These are phyloP conservation scores for Lipomyces starkeyi DNA, from an alignment of 805 yeast genomes.

Conservation along the genomic window DNA sequence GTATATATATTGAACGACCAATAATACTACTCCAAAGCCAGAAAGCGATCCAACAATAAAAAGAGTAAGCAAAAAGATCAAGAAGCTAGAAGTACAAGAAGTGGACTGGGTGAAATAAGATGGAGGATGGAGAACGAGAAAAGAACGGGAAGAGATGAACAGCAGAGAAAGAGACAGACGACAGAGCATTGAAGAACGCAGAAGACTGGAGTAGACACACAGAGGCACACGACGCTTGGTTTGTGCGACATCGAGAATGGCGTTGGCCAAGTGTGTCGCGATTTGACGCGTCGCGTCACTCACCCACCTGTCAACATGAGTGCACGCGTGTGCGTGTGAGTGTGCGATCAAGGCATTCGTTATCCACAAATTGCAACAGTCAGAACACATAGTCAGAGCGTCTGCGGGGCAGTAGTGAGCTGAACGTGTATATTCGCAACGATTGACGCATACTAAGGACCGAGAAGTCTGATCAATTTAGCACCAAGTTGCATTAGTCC, in stretches of 20 bases:
- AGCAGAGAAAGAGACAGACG: constrained; percentile 7
- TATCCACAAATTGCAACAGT: not conserved
- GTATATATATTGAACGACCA: not conserved
- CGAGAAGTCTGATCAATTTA: not conserved
- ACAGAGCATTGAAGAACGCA: constrained; percentile 2
- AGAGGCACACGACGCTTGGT: constrained; percentile 8
- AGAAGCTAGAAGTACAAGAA: constrained; percentile 9
- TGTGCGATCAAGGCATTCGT: not conserved
- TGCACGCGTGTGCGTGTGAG: not conserved
- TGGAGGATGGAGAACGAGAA: not conserved
- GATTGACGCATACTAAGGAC: not conserved
- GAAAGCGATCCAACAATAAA: not conserved
- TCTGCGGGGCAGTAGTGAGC: not conserved
- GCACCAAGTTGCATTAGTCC: not conserved
- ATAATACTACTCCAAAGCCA: not conserved
- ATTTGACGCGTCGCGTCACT: too few relatives aligned
- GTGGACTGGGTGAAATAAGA: not conserved
- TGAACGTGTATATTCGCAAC: not conserved
- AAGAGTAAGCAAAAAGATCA: constrained; percentile 11
- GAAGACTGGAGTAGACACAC: not conserved
- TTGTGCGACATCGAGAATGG: constrained; percentile 9
- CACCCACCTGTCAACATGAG: too few relatives aligned
- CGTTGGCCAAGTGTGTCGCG: not conserved
- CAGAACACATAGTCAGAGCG: not conserved
- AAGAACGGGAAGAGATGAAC: not conserved